Evolutionary conservation across 2,329 filamentous ascomycete species (phyloP).

Genomic region (Ilyonectria robusta): DNA sequence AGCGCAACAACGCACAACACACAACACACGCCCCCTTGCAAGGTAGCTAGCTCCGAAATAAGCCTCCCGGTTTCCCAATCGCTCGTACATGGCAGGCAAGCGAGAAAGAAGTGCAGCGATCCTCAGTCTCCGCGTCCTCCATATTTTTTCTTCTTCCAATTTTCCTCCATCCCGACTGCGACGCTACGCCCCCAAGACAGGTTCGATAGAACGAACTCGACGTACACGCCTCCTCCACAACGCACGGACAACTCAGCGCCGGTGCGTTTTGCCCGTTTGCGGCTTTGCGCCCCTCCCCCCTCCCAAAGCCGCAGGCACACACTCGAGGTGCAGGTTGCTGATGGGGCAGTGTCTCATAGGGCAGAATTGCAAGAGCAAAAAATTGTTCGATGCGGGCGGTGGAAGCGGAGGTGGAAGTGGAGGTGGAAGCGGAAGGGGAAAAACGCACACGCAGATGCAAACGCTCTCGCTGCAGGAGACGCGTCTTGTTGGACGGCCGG

Average conservation of each 20-base stretch:
- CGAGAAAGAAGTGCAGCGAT: not conserved
- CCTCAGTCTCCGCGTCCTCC: not conserved
- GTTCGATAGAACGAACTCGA: not conserved
- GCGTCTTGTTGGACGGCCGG: not conserved
- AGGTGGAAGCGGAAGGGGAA: not conserved
- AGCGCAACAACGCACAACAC: constrained; percentile 13
- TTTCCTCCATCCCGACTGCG: constrained; percentile 4
- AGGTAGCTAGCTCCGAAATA: not conserved
- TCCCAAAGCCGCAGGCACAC: not conserved
- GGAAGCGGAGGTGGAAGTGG: not conserved
- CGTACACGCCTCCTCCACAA: constrained; percentile 48
- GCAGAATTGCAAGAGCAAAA: constrained; percentile 2
- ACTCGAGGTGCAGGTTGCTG: constrained; percentile 49
- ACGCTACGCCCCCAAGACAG: not conserved
- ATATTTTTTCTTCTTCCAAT: no score
- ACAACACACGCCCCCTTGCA: constrained; percentile 18
- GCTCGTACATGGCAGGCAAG: not conserved
- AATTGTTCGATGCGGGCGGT: not conserved
- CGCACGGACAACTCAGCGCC: constrained; percentile 52
- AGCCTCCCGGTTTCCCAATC: not conserved
- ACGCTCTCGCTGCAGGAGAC: constrained; percentile 16
- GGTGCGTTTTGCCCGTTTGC: constrained; percentile 27
- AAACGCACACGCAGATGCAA: constrained; percentile 19
- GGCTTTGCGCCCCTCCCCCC: not conserved
- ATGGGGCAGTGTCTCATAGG: constrained; percentile 62